phyloP scores from a whole-genome alignment of 352 stramenopile species.

The Globisporangium acanthophoron region DNA sequence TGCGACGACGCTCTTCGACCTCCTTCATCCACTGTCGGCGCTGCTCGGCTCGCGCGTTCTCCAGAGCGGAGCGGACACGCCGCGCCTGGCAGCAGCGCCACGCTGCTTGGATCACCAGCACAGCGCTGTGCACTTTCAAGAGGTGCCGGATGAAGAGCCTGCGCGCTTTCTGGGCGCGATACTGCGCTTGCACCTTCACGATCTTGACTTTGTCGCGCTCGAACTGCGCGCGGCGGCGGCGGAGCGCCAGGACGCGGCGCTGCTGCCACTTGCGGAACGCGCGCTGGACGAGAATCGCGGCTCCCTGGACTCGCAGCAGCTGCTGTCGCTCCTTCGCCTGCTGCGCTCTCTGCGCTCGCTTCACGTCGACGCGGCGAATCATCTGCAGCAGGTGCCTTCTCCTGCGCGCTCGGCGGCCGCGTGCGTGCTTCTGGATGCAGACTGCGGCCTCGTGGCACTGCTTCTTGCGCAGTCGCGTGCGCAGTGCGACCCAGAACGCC shows the following conservation, averaged over 20 bases:
- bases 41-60: constrained; percentile 6
- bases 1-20: constrained; percentile 15
- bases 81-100: constrained; percentile 43
- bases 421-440: constrained; percentile 34
- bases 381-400: constrained; percentile 28
- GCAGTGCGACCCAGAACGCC: constrained; percentile 39
- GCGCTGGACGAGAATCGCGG: constrained; percentile 40
- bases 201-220: constrained; percentile 57
- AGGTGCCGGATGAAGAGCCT: constrained; percentile 21
- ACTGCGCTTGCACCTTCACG: constrained; percentile 46
- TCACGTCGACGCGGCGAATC: constrained; percentile 24
- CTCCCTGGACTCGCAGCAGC: constrained; percentile 21
- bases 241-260: constrained; percentile 24
- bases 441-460: constrained; percentile 28
- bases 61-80: constrained; percentile 4
- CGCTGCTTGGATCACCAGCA: constrained; percentile 36
- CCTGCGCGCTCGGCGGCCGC: constrained; percentile 28
- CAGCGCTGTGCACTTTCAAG: constrained; percentile 15
- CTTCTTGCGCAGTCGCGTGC: constrained; percentile 30
- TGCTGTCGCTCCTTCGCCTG: constrained; percentile 8
- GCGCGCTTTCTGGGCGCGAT: constrained; percentile 32
- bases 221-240: constrained; percentile 46
- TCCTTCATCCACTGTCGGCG: constrained; percentile 19
- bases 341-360: constrained; percentile 8
- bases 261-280: constrained; percentile 36